These are phyloP conservation scores for Calocera cornea DNA, from an alignment of 768 basidiomycete species.

Conservation along the genomic window DNA sequence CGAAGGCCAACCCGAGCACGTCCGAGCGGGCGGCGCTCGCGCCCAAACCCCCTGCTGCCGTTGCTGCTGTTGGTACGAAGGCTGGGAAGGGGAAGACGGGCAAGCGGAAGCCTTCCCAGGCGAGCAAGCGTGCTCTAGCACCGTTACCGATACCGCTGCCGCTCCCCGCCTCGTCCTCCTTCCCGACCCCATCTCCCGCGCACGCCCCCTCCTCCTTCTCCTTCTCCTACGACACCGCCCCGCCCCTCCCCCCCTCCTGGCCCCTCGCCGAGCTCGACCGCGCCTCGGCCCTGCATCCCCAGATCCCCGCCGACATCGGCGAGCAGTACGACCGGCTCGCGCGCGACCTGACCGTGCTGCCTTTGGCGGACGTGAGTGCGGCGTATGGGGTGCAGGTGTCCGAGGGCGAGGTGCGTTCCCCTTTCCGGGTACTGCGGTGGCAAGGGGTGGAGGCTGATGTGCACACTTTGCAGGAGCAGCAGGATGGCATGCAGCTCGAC, in stretches of 20 bases:
- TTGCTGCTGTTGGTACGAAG: not conserved
- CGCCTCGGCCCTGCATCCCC: not conserved
- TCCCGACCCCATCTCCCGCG: not conserved
- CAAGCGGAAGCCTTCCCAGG: not conserved
- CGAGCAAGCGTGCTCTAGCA: too few species aligned
- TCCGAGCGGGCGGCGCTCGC: not conserved
- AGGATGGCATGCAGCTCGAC: not conserved
- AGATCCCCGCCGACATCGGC: not conserved
- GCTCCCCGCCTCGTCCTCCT: not conserved
- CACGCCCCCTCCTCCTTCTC: too few species aligned
- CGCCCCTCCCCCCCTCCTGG: not conserved
- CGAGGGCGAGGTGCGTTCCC: not conserved
- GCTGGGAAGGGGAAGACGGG: not conserved
- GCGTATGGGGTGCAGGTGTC: constrained; percentile 8
- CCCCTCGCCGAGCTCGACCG: not conserved
- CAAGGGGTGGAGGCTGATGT: too few species aligned
- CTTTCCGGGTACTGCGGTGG: too few species aligned
- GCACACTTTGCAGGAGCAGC: too few species aligned
- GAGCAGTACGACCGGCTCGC: constrained; percentile 10
- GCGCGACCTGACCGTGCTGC: constrained; percentile 12
- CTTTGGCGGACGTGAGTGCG: constrained; percentile 14
- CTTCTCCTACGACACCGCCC: not conserved
- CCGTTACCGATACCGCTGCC: too few species aligned
- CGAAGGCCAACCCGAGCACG: too few species aligned
- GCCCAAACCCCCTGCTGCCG: not conserved